A percentile compares a stretch with the other conserved stretches of the same genome.
Evolutionary conservation across 139 green algal species (phyloP).

Genomic region (Yamagishiella unicocca): DNA sequence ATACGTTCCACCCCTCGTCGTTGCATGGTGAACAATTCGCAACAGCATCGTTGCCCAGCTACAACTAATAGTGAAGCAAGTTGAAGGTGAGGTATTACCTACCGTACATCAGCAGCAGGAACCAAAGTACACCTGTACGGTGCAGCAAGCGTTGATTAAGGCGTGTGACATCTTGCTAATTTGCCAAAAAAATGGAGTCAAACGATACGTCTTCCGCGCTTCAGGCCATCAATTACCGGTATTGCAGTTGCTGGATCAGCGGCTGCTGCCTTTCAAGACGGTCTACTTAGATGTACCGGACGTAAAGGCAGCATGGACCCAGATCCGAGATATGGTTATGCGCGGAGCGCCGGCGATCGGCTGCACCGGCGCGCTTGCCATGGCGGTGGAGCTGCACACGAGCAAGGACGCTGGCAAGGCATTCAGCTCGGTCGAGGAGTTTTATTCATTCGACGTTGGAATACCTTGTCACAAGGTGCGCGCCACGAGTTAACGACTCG

Average conservation of each 20-base stretch:
- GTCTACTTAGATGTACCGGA: slow-evolving; percentile 76
- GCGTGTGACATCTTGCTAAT: too few species aligned
- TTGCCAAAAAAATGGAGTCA: slow-evolving; percentile 6
- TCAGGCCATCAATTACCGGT: slow-evolving; percentile 83
- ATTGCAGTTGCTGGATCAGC: slow-evolving; percentile 94
- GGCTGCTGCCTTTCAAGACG: slow-evolving; percentile 81
- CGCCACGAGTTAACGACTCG: not conserved
- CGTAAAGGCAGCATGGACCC: slow-evolving; percentile 70
- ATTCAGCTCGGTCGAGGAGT: slow-evolving; percentile 52
- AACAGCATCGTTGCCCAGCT: too few species aligned
- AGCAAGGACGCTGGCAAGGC: slow-evolving; percentile 44
- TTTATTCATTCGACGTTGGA: slow-evolving; percentile 69
- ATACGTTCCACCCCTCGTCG: too few species aligned
- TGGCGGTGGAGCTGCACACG: slow-evolving; percentile 78
- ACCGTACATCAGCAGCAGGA: not conserved
- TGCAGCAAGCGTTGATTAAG: not conserved
- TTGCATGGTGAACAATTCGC: too few species aligned
- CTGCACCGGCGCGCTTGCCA: slow-evolving; percentile 84
- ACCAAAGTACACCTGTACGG: not conserved
- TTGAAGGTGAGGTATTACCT: not conserved
- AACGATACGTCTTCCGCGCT: not conserved
- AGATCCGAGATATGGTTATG: slow-evolving; percentile 95
- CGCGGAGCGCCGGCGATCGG: slow-evolving; percentile 95
- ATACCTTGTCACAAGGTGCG: slow-evolving; percentile 87
- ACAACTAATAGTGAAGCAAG: not conserved